Evolutionary conservation across 2,329 filamentous ascomycete species (phyloP), one percentile per base, ranked within the genome.

Genomic region (Lecanicillium sp.): DNA sequence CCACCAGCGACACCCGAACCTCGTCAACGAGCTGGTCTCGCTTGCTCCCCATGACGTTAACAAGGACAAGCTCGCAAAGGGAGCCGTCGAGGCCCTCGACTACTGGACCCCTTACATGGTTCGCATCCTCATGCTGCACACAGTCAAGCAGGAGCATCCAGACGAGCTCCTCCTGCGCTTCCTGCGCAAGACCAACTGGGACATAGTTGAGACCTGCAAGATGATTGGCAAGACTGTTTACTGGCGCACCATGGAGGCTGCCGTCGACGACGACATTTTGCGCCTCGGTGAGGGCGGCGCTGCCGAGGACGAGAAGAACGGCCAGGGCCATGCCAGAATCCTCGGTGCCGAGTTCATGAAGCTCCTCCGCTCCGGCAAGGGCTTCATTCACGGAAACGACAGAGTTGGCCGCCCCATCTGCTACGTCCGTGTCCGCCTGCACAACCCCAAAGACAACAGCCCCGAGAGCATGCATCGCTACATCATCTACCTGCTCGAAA

Each of bases 191-290:
- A 74, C 87, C 41, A 91, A 91, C 67, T 96, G 90, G 90, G 87
- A 95, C 61, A 80, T 93, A 20, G 83, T 94, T 48, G 87, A 86
- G 60, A 90, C 90, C 7, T 75, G 95, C 23, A 77, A 93, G 55
- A 95, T 95, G 90, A 72, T 95, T 67, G 78, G 95, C 41, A 87
- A 87, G 4, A 93, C 90, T 1, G 86, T 95, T 75, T 84, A 87
- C 63, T 96, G 90, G 90, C 80, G 90, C 55, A 68, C 79, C 43
- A 73, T 78, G 43, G 87, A 91, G 50, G 83, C 89, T 70, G 81
- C 87, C 56, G 86, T 95, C 14, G 90, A 95, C 61, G 84, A 88
- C 51, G 86, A 91, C 56, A 81, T 96, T 56, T 84, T 91, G 73
- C 66, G 66, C 47, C 75, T 78, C 35, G 87, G 87, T 47, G 87